These are phyloP conservation scores for Oemleria cerasiformis DNA, from an alignment of 306 rosid species.

Conservation along the genomic window DNA sequence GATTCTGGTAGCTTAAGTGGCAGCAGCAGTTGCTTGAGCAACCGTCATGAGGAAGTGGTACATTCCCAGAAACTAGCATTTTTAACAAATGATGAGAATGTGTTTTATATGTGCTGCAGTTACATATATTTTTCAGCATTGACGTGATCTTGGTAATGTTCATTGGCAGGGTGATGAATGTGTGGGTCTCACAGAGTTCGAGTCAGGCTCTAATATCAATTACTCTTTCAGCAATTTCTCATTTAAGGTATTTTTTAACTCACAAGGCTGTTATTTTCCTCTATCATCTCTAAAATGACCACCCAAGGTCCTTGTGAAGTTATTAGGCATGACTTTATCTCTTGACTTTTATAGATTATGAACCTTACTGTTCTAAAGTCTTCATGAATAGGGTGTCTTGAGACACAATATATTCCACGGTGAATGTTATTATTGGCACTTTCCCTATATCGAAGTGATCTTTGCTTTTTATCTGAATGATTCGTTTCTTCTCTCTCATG, in stretches of 20 bases:
- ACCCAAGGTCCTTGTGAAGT: background rate
- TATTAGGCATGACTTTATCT: background rate
- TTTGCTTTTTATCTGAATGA: background rate
- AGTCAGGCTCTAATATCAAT: constrained; percentile 71
- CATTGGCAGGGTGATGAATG: constrained; percentile 82
- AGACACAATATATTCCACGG: background rate
- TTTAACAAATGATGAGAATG: background rate
- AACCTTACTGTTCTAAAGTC: background rate
- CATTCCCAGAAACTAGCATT: constrained; percentile 4
- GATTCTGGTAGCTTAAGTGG: constrained; percentile 96
- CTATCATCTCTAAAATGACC: constrained; percentile 10
- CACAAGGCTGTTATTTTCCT: background rate
- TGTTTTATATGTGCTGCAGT: background rate
- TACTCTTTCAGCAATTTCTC: constrained; percentile 98
- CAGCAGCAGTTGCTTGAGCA: constrained; percentile 81
- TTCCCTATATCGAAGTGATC: background rate
- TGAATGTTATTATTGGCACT: background rate
- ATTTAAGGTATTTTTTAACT: constrained; percentile 63
- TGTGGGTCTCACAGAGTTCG: constrained; percentile 89
- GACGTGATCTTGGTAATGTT: constrained; percentile 31
- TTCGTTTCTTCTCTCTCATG: background rate
- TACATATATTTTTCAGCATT: constrained; percentile 22
- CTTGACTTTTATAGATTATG: background rate
- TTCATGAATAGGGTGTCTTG: background rate
- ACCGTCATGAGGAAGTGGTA: constrained; percentile 98